A percentile compares a stretch with the other conserved stretches of the same genome.
Evolutionary conservation across 306 rosid species (phyloP).

Genomic region (Vigna reflexopilosa): DNA sequence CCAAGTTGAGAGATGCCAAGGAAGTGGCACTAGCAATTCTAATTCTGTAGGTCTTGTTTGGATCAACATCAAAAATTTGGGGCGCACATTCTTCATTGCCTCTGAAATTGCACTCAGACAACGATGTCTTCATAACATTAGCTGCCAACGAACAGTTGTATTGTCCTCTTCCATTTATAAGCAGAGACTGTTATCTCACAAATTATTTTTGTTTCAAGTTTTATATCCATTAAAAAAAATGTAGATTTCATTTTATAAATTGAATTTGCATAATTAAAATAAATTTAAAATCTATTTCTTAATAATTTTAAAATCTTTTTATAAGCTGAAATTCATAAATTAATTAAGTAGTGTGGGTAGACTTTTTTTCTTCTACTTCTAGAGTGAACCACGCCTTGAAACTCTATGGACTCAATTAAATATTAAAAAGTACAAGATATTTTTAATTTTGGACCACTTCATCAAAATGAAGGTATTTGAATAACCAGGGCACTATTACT

Average conservation of each 20-base stretch:
- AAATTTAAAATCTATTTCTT: no score
- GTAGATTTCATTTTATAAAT: no score
- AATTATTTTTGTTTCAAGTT: neutral
- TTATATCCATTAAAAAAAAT: no score
- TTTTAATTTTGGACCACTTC: neutral
- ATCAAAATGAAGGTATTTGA: no score
- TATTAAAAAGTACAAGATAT: neutral
- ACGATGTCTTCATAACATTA: slow-evolving; percentile 19
- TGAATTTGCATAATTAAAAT: no score
- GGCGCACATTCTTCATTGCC: slow-evolving; percentile 77
- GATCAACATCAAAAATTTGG: slow-evolving; percentile 52
- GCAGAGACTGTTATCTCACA: slow-evolving; percentile 47
- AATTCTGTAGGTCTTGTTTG: slow-evolving; percentile 68
- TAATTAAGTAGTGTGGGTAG: neutral
- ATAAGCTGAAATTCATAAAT: neutral
- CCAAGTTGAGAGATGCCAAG: slow-evolving; percentile 72
- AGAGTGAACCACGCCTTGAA: neutral
- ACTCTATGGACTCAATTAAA: neutral
- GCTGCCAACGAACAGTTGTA: slow-evolving; percentile 69
- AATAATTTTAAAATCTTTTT: neutral
- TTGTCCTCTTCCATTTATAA: slow-evolving; percentile 79
- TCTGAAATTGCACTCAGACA: slow-evolving; percentile 47
- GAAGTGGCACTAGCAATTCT: slow-evolving; percentile 78
- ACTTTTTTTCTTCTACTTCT: neutral
- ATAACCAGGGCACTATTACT: no score